Conservation (phyloP, 2,329 filamentous ascomycete species). For the Ophiocordyceps camponoti-floridani region DNA sequence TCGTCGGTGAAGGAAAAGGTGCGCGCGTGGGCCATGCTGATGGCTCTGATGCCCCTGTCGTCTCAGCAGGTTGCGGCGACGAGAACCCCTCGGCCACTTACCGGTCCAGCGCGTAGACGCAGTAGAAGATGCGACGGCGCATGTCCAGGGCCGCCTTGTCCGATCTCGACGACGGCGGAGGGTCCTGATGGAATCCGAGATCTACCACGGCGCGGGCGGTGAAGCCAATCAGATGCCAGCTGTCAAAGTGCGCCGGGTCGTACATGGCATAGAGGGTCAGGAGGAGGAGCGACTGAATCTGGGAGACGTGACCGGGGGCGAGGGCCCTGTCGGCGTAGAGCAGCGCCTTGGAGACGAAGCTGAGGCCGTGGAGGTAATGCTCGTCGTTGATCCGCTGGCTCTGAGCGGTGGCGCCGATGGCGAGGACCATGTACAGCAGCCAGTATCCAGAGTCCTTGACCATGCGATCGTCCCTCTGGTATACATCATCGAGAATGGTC, state of each 20-base stretch:
- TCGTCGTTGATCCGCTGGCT: conserved; percentile 52
- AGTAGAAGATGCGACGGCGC: conserved; percentile 73
- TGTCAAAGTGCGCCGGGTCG: conserved; percentile 81
- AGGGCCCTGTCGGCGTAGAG: conserved; percentile 67
- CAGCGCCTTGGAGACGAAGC: conserved; percentile 46
- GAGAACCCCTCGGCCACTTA: conserved; percentile 17
- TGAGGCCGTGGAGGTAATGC: conserved; percentile 37
- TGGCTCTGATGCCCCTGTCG: conserved; percentile 36
- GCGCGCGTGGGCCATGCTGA: conserved; percentile 73
- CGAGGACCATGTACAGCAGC: conserved; percentile 78
- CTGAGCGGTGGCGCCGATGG: conserved; percentile 58
- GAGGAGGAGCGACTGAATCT: conserved; percentile 74
- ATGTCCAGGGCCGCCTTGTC: conserved; percentile 57
- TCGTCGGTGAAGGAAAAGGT: conserved; percentile 92
- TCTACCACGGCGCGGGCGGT: conserved; percentile 78
- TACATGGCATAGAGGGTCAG: conserved; percentile 81
- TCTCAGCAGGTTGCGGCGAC: conserved; percentile 5
- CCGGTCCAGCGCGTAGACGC: conserved; percentile 79
- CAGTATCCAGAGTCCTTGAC: conserved; percentile 60
- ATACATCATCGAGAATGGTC: conserved; percentile 64
- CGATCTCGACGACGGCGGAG: conserved; percentile 48
- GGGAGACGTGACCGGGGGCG: conserved; percentile 64
- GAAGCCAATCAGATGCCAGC: conserved; percentile 85
- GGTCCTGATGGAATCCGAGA: conserved; percentile 83
- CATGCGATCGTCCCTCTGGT: conserved; percentile 46